phyloP scores from a whole-genome alignment of 257 asterid genomes.

The Nicotiana attenuata region DNA sequence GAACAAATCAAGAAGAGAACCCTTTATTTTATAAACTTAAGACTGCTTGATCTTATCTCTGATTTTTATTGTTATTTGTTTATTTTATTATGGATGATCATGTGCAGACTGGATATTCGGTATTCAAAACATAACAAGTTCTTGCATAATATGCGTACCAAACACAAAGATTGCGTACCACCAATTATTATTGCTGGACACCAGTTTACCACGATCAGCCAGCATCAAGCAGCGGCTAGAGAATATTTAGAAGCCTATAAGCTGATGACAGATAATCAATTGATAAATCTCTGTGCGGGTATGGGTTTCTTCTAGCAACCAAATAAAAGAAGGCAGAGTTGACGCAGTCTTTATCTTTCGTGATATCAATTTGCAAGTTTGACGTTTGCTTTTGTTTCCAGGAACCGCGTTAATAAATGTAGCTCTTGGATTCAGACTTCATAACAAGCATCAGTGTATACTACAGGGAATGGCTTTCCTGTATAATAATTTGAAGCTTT shows the following conservation, averaged over 20 bases:
- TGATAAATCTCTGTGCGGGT: constrained; percentile 81
- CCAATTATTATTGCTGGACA: constrained; percentile 70
- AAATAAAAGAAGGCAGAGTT: background rate
- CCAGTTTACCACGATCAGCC: constrained; percentile 68
- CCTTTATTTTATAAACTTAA: background rate
- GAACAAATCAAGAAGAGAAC: background rate
- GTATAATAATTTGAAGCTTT: constrained; percentile 44
- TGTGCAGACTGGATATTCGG: constrained; percentile 37
- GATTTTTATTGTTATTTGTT: background rate
- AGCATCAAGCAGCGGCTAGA: constrained; percentile 77
- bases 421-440: constrained; percentile 69
- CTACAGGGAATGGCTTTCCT: constrained; percentile 80
- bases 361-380: background rate
- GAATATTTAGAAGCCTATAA: constrained; percentile 76
- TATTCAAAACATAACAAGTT: constrained; percentile 54
- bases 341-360: background rate
- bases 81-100: constrained; percentile 11
- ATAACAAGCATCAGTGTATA: constrained; percentile 76
- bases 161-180: constrained; percentile 62
- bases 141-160: constrained; percentile 50
- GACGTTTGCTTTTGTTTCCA: constrained; percentile 5
- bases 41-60: background rate
- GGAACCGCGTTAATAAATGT: constrained; percentile 80
- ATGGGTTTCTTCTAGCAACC: constrained; percentile 15
- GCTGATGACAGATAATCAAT: constrained; percentile 64